Conservation (phyloP, 2,329 filamentous ascomycete species). For the Penicillium decumbens region DNA sequence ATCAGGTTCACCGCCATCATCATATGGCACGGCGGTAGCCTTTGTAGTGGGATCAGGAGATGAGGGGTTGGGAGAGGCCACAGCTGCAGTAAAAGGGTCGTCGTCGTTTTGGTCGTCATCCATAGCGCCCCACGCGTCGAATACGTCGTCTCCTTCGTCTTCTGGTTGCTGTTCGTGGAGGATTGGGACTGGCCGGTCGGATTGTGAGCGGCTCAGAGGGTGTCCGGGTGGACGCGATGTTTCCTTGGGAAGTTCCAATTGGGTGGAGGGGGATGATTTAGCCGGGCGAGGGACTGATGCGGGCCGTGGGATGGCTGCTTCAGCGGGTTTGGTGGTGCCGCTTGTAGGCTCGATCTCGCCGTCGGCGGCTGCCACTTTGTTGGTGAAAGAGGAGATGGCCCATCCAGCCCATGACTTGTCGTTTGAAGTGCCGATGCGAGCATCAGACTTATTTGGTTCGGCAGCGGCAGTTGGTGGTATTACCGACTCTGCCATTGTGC, state of each 20-base stretch:
- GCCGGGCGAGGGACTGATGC: conserved; percentile 48
- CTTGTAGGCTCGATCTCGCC: conserved; percentile 73
- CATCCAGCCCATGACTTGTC: conserved; percentile 82
- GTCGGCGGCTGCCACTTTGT: conserved; percentile 77
- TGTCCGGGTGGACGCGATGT: conserved; percentile 24
- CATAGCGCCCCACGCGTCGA: conserved; percentile 70
- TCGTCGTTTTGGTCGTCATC: conserved; percentile 51
- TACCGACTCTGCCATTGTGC: conserved; percentile 72
- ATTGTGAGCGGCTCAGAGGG: conserved; percentile 38
- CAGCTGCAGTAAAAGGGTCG: conserved; percentile 36
- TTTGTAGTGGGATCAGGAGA: conserved; percentile 29
- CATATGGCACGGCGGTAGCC: conserved; percentile 55
- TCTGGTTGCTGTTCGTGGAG: conserved; percentile 45
- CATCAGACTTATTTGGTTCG: conserved; percentile 46
- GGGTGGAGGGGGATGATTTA: conserved; percentile 28
- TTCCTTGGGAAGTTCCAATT: conserved; percentile 22
- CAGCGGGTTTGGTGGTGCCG: conserved; percentile 40
- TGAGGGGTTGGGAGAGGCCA: conserved; percentile 24
- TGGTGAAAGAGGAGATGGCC: conserved; percentile 98
- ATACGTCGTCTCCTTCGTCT: conserved; percentile 58
- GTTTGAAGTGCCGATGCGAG: conserved; percentile 74
- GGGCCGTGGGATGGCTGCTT: conserved; percentile 43
- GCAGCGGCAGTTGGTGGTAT: conserved; percentile 61
- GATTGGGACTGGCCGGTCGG: conserved; percentile 38
- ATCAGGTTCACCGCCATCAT: conserved; percentile 84